These are phyloP conservation scores for Heliamphora exappendiculata DNA, from an alignment of 148 eudicot genomes.

Conservation along the genomic window DNA sequence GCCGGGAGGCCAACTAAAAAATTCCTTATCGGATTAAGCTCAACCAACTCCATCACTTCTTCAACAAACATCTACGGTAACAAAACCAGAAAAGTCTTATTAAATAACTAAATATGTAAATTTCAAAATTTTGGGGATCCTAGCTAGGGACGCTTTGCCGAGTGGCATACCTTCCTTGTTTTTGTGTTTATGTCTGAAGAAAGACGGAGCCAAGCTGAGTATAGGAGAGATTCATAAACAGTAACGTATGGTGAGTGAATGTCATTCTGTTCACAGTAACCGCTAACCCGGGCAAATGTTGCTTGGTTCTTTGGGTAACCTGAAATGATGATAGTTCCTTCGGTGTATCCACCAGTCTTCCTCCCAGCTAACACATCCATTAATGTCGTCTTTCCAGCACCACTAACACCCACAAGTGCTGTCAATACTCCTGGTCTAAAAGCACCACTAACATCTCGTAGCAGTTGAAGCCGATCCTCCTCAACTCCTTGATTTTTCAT, in stretches of 20 bases:
- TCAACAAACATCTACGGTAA: slow-evolving; percentile 44
- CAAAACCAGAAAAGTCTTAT: neutral
- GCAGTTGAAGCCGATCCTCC: slow-evolving; percentile 48
- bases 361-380: slow-evolving; percentile 74
- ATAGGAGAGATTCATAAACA: slow-evolving; percentile 62
- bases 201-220: slow-evolving; percentile 75
- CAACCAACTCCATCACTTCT: slow-evolving; percentile 59
- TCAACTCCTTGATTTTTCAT: slow-evolving; percentile 47
- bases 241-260: slow-evolving; percentile 72
- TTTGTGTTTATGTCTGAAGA: slow-evolving; percentile 33
- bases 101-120: neutral
- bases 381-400: slow-evolving; percentile 73
- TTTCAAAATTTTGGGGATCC: neutral
- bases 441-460: slow-evolving; percentile 63
- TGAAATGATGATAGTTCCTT: slow-evolving; percentile 47
- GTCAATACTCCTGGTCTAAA: slow-evolving; percentile 70
- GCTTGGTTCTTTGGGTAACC: slow-evolving; percentile 63
- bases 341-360: slow-evolving; percentile 60
- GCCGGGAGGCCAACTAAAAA: slow-evolving; percentile 66
- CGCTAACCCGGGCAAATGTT: slow-evolving; percentile 66
- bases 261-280: slow-evolving; percentile 72
- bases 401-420: slow-evolving; percentile 75
- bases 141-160: neutral
- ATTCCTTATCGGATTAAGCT: slow-evolving; percentile 48
- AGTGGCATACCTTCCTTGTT: slow-evolving; percentile 36